Evolutionary conservation across 257 asterid species (phyloP), one percentile per base, ranked within the genome.

Genomic region (Vinca minor): DNA sequence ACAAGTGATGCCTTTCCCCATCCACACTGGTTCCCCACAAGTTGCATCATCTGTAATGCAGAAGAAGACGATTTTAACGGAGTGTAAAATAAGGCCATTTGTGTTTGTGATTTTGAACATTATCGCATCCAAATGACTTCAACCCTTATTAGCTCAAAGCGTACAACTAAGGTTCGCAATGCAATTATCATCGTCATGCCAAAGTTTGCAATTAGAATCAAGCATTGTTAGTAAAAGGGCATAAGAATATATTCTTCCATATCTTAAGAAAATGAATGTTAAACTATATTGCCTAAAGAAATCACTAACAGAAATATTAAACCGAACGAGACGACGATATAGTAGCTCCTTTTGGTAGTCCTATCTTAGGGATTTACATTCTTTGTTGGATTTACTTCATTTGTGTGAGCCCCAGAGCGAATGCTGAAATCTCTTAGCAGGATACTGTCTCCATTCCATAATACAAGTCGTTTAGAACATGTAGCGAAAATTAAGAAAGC

Each of bases 1-100:
- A 76, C 91, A 88, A 44, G 95, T 81, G 54, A 84, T 75, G 72
- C 83, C 69, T 70, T 77, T 88, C 58, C 86, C 88, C 84, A 77
- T 83, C 87, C 96, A 82, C 62, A 74, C 63, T 8, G 88, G 84
- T 21, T 79, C 44, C 20, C 77, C 76, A 55, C 87, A 79, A 38
- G 75, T 63, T 36, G 85, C 73, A 73, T 77, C 79, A 70, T 85
- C 87, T 78, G 83, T 75, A 71, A 64, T 66, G 67, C 64, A 62
- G 18, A 42, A 66, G 15, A 48, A 14, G 23, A 42, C 6, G 38
- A 10, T 26, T 14, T 60, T 65, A 3, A 31, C 44, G 52, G 23
- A 68, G 35, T 38, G 26, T 23, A n/a, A 25, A 18, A 34, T 26
- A 57, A 14, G 20, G 15, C 58, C 4, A 38, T 38, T 52, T 32